phyloP scores from a whole-genome alignment of 345 rosid genomes.

The Syzygium aromaticum region DNA sequence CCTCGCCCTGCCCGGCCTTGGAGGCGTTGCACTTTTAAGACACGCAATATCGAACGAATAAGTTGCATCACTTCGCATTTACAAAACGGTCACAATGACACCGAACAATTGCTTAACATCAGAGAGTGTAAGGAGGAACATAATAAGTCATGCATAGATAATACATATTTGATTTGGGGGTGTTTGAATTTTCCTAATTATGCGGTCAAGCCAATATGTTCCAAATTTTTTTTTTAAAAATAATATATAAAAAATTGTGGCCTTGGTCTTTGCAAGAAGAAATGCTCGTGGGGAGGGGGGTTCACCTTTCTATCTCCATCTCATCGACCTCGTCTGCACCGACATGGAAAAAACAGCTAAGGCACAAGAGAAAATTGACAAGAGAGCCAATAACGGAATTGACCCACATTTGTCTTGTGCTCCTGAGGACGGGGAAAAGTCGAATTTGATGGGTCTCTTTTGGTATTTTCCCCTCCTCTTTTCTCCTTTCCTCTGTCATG shows the following conservation, averaged over 20 bases:
- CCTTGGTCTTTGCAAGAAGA: not conserved
- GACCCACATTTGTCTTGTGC: not conserved
- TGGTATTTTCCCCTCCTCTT: fast-evolving
- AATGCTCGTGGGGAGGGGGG: not conserved
- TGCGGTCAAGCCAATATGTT: not conserved
- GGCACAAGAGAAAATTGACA: not conserved
- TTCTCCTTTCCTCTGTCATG: not conserved
- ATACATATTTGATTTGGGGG: not conserved
- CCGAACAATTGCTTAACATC: too few relatives aligned
- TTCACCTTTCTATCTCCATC: not conserved
- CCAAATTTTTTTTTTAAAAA: too few relatives aligned
- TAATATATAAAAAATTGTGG: not conserved
- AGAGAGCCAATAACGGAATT: not conserved
- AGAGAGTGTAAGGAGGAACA: too few relatives aligned
- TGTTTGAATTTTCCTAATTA: not conserved
- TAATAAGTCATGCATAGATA: too few relatives aligned
- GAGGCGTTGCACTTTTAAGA: not conserved
- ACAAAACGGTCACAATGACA: too few relatives aligned
- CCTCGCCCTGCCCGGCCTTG: too few relatives aligned
- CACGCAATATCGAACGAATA: not conserved
- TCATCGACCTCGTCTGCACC: not conserved
- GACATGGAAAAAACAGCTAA: not conserved
- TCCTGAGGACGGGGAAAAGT: not conserved
- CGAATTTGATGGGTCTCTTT: not conserved
- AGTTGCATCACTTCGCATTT: too few relatives aligned